Evolutionary conservation across 805 yeast species (phyloP).

Genomic region (Wilhelminamyces savonicus): DNA sequence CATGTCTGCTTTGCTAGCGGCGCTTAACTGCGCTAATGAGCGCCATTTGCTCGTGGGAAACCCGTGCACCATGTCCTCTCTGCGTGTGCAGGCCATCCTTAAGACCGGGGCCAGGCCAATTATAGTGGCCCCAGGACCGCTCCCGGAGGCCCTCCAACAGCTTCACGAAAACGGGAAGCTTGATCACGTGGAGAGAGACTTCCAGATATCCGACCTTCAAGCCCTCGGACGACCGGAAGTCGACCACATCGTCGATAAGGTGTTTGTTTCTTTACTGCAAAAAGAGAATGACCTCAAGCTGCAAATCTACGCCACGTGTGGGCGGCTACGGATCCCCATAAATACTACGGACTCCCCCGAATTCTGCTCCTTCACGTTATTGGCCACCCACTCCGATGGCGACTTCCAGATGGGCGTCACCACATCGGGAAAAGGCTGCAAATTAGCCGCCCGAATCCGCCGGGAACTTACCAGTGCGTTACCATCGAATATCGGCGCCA

Average conservation of each 20-base stretch:
- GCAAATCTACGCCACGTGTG: constrained; percentile 46
- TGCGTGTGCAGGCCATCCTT: constrained; percentile 43
- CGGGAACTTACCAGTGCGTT: constrained; percentile 61
- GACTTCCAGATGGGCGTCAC: constrained; percentile 77
- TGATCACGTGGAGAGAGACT: constrained; percentile 17
- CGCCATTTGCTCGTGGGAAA: constrained; percentile 57
- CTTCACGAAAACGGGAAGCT: constrained; percentile 19
- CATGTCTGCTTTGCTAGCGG: constrained; percentile 8
- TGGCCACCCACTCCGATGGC: constrained; percentile 68
- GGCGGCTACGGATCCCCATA: constrained; percentile 66
- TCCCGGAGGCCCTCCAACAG: constrained; percentile 19
- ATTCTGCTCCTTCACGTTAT: constrained; percentile 66
- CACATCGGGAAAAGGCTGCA: constrained; percentile 86
- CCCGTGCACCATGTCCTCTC: constrained; percentile 36
- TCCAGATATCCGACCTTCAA: constrained; percentile 40
- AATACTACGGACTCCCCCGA: constrained; percentile 72
- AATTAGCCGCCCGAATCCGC: constrained; percentile 72
- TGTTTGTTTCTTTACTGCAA: constrained; percentile 52
- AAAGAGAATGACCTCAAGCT: constrained; percentile 23
- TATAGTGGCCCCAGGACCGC: constrained; percentile 25
- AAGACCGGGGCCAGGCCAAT: constrained; percentile 51
- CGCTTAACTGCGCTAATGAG: constrained; percentile 39
- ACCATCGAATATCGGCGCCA: constrained; percentile 64
- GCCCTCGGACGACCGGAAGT: constrained; percentile 58
- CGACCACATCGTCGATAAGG: constrained; percentile 63